Evolutionary conservation across 805 yeast genomes (phyloP), one percentile per base, ranked within the genome.

Genomic region (Saturnispora sanitii): DNA sequence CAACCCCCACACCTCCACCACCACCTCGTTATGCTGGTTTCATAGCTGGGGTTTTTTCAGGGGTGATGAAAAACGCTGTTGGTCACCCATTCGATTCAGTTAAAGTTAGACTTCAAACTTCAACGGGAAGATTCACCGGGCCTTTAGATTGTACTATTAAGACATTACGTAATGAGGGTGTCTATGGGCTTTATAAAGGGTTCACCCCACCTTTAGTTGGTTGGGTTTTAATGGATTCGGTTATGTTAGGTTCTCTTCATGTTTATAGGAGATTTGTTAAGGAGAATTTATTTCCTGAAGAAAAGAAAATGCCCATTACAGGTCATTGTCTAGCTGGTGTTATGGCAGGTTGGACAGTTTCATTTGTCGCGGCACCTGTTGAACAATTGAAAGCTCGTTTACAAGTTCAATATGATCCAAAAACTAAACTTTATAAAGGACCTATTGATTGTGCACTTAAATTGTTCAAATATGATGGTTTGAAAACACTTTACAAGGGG

Each of bases 41-140:
- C 54, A 72, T 85, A 18, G 95, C 95, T 2, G 96, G 96, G 6
- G 76, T 82, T 53, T 82, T 82, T 54, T 79, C 90, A 0, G 96
- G 96, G 18, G 75, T 84, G 19, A 81, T 84, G 52, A 87, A 87
- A 56, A 82, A 87, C 50, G 77, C 81, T 1, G 95, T 87, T 8
- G 96, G 96, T 2, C 96, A 86, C 58, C 95, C 96, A 9, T 84
- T 87, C 50, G 96, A 87, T 58, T 83, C 95, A 1, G 78, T 87
- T 48, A 86, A 86, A 54, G 95, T 86, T 15, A 67, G 96, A 41
- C 65, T 86, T 40, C 96, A 86, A 53, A 79, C 86, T 1, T 74
- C 80, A 7, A 35, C 45, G 1, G 76, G 78, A 0, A 65, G 78
- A 37, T 85, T 84, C 66, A 77, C 66, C 40, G 95, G 94, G 2